phyloP scores from a whole-genome alignment of 768 basidiomycete genomes.

The Clavulina sp. region DNA sequence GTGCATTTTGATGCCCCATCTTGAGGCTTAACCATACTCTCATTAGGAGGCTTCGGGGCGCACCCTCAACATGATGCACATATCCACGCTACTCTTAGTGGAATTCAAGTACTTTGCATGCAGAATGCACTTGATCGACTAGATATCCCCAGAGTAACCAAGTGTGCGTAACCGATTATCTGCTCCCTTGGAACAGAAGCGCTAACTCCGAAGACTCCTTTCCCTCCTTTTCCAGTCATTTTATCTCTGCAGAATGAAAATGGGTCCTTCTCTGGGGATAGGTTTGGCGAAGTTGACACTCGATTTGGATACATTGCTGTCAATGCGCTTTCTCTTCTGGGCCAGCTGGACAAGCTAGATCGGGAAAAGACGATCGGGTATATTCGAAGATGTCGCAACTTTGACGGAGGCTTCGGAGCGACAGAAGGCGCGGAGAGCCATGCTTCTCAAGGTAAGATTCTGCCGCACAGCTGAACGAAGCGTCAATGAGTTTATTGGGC shows the following conservation, averaged over 20 bases:
- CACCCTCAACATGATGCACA: conserved; percentile 91
- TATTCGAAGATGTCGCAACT: conserved; percentile 67
- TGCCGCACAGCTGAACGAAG: neutral
- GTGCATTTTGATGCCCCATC: neutral
- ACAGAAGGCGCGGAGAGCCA: conserved; percentile 81
- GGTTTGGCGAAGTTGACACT: conserved; percentile 83
- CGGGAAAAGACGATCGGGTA: conserved; percentile 48
- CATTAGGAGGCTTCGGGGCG: conserved; percentile 72
- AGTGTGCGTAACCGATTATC: conserved; percentile 2
- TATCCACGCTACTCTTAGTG: conserved; percentile 70
- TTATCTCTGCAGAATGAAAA: conserved; percentile 68
- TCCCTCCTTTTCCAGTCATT: conserved; percentile 39
- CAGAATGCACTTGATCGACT: conserved; percentile 64
- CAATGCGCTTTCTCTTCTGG: conserved; percentile 63
- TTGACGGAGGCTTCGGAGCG: conserved; percentile 89
- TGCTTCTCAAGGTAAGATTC: conserved; percentile 57
- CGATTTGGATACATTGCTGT: conserved; percentile 85
- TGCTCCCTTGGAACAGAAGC: neutral
- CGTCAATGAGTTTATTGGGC: neutral
- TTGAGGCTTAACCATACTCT: neutral
- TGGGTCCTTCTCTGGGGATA: conserved; percentile 80
- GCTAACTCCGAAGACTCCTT: no score
- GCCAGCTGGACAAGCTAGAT: conserved; percentile 51
- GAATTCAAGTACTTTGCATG: conserved; percentile 77
- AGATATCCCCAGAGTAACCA: conserved; percentile 23